Evolutionary conservation across 305 asterid genomes (phyloP).

Genomic region (Solanum hybrid): DNA sequence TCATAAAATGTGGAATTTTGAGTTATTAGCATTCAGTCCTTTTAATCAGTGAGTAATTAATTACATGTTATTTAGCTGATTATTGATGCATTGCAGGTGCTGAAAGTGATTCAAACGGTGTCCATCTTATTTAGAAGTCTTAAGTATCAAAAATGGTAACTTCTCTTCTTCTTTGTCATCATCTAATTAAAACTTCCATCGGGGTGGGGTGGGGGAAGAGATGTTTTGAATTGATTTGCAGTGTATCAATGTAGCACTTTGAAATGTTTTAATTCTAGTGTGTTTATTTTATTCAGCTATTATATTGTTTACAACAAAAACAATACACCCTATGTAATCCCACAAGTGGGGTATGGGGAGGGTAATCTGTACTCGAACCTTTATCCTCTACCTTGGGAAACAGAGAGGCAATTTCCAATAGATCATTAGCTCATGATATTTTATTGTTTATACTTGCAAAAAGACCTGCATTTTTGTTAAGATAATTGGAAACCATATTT

Average conservation of each 20-base stretch:
- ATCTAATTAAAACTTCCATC: background rate
- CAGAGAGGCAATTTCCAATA: background rate
- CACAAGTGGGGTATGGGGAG: background rate
- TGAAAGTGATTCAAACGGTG: background rate
- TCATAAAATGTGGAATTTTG: background rate
- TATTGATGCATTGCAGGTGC: background rate
- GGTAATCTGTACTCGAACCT: background rate
- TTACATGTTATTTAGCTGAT: background rate
- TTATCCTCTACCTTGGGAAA: background rate
- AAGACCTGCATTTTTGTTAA: background rate
- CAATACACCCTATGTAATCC: background rate
- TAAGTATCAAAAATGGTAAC: background rate
- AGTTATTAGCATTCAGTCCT: background rate
- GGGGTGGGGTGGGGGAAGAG: background rate
- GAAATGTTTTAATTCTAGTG: background rate
- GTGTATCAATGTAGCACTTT: background rate
- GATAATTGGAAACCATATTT: background rate
- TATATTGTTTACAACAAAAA: background rate
- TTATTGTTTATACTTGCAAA: background rate
- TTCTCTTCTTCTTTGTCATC: background rate
- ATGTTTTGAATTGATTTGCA: background rate
- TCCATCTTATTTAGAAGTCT: background rate
- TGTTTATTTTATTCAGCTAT: background rate
- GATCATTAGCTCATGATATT: background rate
- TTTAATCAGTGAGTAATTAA: background rate